phyloP scores from a whole-genome alignment of 2,329 filamentous ascomycete genomes.

The Pseudovirgaria hyperparasitica region DNA sequence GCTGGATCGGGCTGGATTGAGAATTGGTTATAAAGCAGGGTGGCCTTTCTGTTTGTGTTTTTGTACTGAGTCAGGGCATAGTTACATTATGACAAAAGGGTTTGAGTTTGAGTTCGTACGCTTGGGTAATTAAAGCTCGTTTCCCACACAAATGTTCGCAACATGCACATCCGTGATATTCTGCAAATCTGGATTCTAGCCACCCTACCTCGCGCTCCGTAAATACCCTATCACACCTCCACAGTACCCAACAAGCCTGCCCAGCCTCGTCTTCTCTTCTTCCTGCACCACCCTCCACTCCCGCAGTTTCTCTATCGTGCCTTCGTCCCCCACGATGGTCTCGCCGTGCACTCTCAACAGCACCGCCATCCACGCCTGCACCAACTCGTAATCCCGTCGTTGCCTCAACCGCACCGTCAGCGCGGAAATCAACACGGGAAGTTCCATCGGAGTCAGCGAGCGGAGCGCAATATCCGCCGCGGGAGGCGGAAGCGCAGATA shows the following conservation, averaged over 20 bases:
- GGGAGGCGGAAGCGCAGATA: slow-evolving; percentile 71
- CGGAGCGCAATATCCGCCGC: slow-evolving; percentile 85
- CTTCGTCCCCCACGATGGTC: slow-evolving; percentile 36
- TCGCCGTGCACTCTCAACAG: slow-evolving; percentile 71
- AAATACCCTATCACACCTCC: slow-evolving; percentile 76
- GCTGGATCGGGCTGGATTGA: no score
- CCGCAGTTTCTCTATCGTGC: slow-evolving; percentile 45
- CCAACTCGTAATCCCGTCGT: slow-evolving; percentile 78
- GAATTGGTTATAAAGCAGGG: neutral
- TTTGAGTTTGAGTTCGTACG: no score
- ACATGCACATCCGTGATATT: no score
- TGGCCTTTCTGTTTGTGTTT: neutral
- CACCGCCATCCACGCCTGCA: slow-evolving; percentile 95
- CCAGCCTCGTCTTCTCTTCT: slow-evolving; percentile 59
- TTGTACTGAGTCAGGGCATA: no score
- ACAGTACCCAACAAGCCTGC: slow-evolving; percentile 73
- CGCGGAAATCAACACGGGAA: slow-evolving; percentile 68
- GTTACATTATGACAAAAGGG: no score
- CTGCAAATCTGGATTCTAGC: no score
- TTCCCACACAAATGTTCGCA: no score
- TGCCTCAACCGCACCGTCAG: slow-evolving; percentile 57
- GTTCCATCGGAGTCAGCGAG: slow-evolving; percentile 56
- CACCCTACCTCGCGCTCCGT: slow-evolving; percentile 32
- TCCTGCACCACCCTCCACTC: slow-evolving; percentile 65
- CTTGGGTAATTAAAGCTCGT: no score